phyloP scores from a whole-genome alignment of 257 asterid species.

The Solanum sparsipilum region DNA sequence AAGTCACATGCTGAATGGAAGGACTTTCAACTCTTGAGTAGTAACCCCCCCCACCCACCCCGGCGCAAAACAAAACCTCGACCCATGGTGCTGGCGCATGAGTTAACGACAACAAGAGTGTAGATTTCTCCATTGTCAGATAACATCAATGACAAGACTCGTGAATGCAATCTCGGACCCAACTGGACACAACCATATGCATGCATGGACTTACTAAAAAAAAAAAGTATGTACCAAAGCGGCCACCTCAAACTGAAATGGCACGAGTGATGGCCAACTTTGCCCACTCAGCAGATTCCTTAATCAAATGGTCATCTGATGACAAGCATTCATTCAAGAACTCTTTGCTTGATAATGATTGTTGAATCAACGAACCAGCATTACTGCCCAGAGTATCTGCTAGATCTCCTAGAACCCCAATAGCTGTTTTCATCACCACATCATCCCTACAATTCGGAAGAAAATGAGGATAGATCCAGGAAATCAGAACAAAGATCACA shows the following conservation, averaged over 20 bases:
- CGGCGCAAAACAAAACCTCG: constrained; percentile 20
- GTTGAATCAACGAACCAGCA: constrained; percentile 75
- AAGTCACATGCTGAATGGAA: background rate
- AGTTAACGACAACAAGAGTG: constrained; percentile 61
- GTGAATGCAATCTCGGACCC: constrained; percentile 48
- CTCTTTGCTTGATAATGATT: constrained; percentile 71
- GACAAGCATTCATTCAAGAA: constrained; percentile 78
- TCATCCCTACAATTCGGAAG: constrained; percentile 59
- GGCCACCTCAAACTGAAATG: constrained; percentile 58
- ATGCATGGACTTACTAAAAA: constrained; percentile 48
- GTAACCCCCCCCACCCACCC: background rate
- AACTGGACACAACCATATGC: constrained; percentile 80
- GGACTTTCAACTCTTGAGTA: background rate
- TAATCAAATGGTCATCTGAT: constrained; percentile 80
- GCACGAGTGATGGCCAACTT: constrained; percentile 86
- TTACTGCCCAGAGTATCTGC: constrained; percentile 91
- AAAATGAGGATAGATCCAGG: background rate
- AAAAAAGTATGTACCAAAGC: constrained; percentile 31
- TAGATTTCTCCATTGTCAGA: constrained; percentile 40
- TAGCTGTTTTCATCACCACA: constrained; percentile 85
- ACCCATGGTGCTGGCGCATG: constrained; percentile 61
- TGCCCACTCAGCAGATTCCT: constrained; percentile 98
- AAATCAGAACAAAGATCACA: background rate
- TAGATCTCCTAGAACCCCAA: constrained; percentile 85
- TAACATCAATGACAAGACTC: constrained; percentile 51